Evolutionary conservation across 495 filamentous ascomycete species (phyloP), one percentile per base, ranked within the genome.

Genomic region (Xylaria grammica): DNA sequence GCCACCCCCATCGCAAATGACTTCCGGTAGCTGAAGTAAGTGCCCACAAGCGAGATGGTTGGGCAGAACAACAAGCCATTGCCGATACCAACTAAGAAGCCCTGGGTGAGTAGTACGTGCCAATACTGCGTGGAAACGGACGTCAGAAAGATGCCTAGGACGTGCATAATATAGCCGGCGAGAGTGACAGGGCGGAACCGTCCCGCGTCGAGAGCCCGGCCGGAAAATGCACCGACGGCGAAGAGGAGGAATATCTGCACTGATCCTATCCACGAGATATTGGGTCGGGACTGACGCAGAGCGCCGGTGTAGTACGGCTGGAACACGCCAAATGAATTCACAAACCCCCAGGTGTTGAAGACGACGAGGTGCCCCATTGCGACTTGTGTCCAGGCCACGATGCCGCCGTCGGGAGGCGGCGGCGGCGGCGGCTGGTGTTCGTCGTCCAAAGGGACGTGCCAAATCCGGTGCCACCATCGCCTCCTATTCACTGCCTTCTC

Each of bases 251-350:
- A 80, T 32, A 71, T 66, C 63, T 79, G 77, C 3, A 78, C 19
- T 4, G 75, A 78, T 20, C 78, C 78, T 49, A 79, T 77, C 78
- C 77, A 80, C 0, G 75, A 75, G 5, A 80, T 69, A 15, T 74
- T 69, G 0, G 75, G 59, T 13, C 72, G 67, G 8, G 78, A 72
- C 0, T 75, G 65, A 17, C 63, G 48, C 6, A 79, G 64, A 0
- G 73, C 76, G 64, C 72, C 68, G 17, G 67, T 54, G 60, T 80
- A 80, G 68, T 77, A 67, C 5, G 74, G 70, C 69, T 80, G 77
- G 46, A 71, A 80, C 1, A 80, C 72, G 32, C 77, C 77, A 44
- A 77, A 80, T 1, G 71, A 65, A 3, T 70, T 49, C 1, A 75
- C 70, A 38, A 72, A 75, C 49, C 78, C 78, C 78, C 77, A 79